Base-by-base conservation (phyloP, 495 filamentous ascomycete species). In the Talaromyces thailandensis region DNA sequence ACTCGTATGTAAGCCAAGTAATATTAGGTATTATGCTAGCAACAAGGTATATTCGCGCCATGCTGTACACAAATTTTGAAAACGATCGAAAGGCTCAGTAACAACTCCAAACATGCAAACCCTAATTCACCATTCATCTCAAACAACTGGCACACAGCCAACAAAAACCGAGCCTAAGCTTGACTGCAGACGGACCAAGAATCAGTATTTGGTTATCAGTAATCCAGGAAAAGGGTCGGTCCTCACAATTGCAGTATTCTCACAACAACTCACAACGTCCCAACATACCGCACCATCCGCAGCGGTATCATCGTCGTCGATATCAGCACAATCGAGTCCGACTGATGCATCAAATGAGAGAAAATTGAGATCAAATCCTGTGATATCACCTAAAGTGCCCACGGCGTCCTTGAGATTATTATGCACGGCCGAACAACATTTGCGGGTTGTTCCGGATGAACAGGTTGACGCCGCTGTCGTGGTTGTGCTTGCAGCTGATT, bases 201-300 rank as follows among this genome's bases (percentile, higher is more conserved):
- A 32, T 31, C 12, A 57, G 55, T 11, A 31, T 31, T 18, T 35
- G 12, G n/a, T n/a, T n/a, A 9, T 24, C 28, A 6, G 25, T n/a
- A 14, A 57, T 18, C 0, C n/a, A 53, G 11, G 14, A 28, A n/a
- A 14, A 25, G 23, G 12, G 31, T 1, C 12, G 35, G n/a, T n/a
- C n/a, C 55, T 35, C 21, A 57, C 55, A 14, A 57, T 16, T 0
- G 26, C 26, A 29, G 35, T 31, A 2, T 16, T 57, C 11, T 57
- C 55, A 25, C 55, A 57, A 35, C 55, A 57, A 57, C 55, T 57
- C 18, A 57, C 55, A 24, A 57, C 55, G 35, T 57, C 29, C 55
- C 55, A 57, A 23, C 55, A 57, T 16, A 31, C 26, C 11, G 26
- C 26, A 16, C 55, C 55, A 57, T 31, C 55, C 5, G 3, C 16